These are phyloP conservation scores for Flammula alnicola DNA, from an alignment of 1,284 basidiomycete genomes.

Conservation along the genomic window DNA sequence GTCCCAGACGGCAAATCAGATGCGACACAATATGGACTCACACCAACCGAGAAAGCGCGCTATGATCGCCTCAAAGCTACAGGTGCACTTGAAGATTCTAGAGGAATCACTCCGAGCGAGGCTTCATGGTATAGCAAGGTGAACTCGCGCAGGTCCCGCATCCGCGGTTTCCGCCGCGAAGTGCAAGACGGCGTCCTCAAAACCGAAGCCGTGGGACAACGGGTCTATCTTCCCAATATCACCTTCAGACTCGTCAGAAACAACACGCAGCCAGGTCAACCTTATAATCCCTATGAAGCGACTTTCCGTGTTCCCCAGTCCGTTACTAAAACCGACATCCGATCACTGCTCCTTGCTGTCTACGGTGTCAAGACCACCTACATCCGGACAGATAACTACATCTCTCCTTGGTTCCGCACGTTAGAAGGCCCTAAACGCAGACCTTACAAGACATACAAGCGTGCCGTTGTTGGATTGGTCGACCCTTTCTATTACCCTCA, in stretches of 20 bases:
- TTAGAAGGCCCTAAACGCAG: conserved; percentile 35
- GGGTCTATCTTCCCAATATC: conserved; percentile 89
- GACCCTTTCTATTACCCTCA: conserved; percentile 92
- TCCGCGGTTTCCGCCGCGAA: conserved; percentile 63
- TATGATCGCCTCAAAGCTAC: conserved; percentile 61
- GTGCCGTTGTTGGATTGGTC: conserved; percentile 85
- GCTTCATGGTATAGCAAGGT: conserved; percentile 65
- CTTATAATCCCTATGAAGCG: conserved; percentile 94
- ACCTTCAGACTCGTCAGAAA: conserved; percentile 87
- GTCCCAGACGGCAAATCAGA: conserved; percentile 50
- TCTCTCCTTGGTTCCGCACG: conserved; percentile 49
- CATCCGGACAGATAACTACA: conserved; percentile 91
- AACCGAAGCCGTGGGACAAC: conserved; percentile 72
- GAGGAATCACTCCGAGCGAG: conserved; percentile 46
- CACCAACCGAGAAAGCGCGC: conserved; percentile 62
- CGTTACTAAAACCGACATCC: conserved; percentile 91
- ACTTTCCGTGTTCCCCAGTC: conserved; percentile 89
- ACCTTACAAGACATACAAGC: conserved; percentile 73
- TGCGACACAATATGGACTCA: conserved; percentile 55
- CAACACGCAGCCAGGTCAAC: conserved; percentile 72
- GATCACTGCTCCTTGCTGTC: conserved; percentile 81
- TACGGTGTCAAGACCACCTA: conserved; percentile 92
- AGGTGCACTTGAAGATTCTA: conserved; percentile 59
- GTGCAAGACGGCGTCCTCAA: conserved; percentile 45
- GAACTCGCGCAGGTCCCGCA: conserved; percentile 59